These are phyloP conservation scores for Eutrema salsugineum DNA, from an alignment of 441 rosid species.

Conservation along the genomic window DNA sequence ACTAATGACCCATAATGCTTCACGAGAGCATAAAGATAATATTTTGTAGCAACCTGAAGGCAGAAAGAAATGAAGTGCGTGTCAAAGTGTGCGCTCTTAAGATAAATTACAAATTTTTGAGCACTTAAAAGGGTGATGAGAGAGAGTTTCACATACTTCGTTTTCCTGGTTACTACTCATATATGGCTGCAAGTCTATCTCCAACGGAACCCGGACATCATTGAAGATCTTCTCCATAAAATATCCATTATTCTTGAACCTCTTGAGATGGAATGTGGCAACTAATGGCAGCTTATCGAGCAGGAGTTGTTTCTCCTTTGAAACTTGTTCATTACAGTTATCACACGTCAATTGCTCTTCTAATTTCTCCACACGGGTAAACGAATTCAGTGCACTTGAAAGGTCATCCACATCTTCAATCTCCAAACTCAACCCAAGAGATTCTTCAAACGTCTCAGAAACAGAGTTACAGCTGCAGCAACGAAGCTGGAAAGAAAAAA, in stretches of 20 bases:
- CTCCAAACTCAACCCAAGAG: constrained; percentile 74
- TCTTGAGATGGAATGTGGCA: constrained; percentile 76
- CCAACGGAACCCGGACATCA: constrained; percentile 64
- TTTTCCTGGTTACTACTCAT: constrained; percentile 21
- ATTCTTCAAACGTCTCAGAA: constrained; percentile 58
- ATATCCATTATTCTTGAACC: constrained; percentile 68
- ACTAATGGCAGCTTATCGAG: constrained; percentile 62
- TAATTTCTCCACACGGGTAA: constrained; percentile 73
- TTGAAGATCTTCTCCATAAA: constrained; percentile 67
- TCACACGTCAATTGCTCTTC: constrained; percentile 66
- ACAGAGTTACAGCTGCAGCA: constrained; percentile 63
- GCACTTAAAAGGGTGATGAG: not conserved
- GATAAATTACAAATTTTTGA: not conserved
- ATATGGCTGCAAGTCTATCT: constrained; percentile 74
- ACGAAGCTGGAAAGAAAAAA: constrained; percentile 45
- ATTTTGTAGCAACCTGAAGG: constrained; percentile 49
- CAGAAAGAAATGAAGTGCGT: not conserved
- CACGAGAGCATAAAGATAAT: constrained; percentile 72
- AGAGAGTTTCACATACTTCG: constrained; percentile 38
- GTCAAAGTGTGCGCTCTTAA: not conserved
- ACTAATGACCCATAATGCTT: constrained; percentile 64
- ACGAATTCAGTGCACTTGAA: constrained; percentile 56
- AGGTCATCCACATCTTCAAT: constrained; percentile 59
- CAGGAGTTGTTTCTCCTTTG: constrained; percentile 71
- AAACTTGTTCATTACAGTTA: constrained; percentile 58